These are phyloP conservation scores for Stagonosporopsis cucurbitacearum DNA, from an alignment of 2,329 filamentous ascomycete species.

Conservation along the genomic window DNA sequence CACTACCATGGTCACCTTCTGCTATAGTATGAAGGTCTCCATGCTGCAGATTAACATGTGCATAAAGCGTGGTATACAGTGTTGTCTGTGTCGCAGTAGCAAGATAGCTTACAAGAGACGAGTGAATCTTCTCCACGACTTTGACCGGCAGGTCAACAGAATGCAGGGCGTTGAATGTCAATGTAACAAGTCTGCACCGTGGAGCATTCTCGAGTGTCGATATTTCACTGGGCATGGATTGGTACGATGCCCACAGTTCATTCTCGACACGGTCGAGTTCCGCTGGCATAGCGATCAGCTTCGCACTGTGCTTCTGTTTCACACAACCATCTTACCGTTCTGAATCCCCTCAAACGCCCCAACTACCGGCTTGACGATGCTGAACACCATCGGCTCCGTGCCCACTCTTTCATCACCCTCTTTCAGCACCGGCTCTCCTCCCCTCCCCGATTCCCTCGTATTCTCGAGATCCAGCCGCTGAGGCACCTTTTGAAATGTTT, in stretches of 20 bases:
- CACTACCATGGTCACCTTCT: slow-evolving; percentile 4
- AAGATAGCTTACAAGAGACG: not conserved
- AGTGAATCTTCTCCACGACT: not conserved
- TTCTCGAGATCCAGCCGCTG: slow-evolving; percentile 19
- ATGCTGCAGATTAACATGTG: not conserved
- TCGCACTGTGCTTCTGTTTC: too few relatives aligned
- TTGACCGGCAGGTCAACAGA: not conserved
- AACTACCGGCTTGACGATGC: slow-evolving; percentile 7
- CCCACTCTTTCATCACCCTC: not conserved
- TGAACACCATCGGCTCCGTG: slow-evolving; percentile 12
- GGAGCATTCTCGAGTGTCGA: not conserved
- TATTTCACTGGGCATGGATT: not conserved
- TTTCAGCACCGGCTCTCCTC: slow-evolving; percentile 8
- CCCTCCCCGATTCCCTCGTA: slow-evolving; percentile 7
- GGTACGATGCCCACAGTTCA: slow-evolving; percentile 1
- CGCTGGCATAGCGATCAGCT: not conserved
- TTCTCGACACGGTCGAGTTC: not conserved
- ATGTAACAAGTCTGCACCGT: slow-evolving; percentile 1
- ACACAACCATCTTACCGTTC: not conserved
- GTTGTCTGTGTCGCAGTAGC: not conserved
- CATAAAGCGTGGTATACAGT: slow-evolving; percentile 7
- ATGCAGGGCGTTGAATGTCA: not conserved
- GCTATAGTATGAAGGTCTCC: not conserved
- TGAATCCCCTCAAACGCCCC: slow-evolving; percentile 4
- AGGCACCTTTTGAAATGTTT: not conserved